Conservation (phyloP, 140 eudicot species). For the Bidens hawaiensis region DNA sequence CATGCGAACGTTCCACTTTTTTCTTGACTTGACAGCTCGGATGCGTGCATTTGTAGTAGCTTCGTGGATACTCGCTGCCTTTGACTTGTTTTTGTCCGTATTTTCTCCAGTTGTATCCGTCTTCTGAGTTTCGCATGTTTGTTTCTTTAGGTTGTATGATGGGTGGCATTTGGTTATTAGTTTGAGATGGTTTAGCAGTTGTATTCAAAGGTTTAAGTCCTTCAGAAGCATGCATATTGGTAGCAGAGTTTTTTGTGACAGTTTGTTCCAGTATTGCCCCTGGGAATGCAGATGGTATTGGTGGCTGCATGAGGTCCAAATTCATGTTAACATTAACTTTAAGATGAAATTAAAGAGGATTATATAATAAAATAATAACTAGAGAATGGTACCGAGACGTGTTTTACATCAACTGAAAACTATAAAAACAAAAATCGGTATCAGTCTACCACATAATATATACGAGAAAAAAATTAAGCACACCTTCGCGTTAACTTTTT, state of each 20-base stretch:
- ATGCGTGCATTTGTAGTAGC: slow-evolving; percentile 62
- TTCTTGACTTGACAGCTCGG: slow-evolving; percentile 62
- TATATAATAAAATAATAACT: no score
- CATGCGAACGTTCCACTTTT: slow-evolving; percentile 61
- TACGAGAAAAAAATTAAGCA: no score
- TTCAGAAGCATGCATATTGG: slow-evolving; percentile 15
- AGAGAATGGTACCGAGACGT: no score
- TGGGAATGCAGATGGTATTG: slow-evolving; percentile 26
- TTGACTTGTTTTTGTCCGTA: slow-evolving; percentile 79
- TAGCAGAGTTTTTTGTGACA: slow-evolving; percentile 23
- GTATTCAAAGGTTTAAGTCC: slow-evolving; percentile 16
- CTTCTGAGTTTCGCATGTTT: slow-evolving; percentile 41
- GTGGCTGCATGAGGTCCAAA: slow-evolving; percentile 30
- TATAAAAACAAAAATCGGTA: no score
- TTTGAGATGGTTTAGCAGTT: slow-evolving; percentile 5
- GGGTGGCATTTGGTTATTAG: slow-evolving; percentile 18
- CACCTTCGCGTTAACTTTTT: no score
- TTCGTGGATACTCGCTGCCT: slow-evolving; percentile 70
- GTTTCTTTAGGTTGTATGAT: slow-evolving; percentile 8
- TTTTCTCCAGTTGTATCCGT: slow-evolving; percentile 72
- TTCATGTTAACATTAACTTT: neutral
- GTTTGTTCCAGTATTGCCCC: slow-evolving; percentile 19
- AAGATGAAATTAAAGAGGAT: neutral
- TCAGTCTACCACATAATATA: no score
- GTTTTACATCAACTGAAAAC: no score